Conservation (phyloP, 805 yeast genomes). For the Metschnikowia similis region DNA sequence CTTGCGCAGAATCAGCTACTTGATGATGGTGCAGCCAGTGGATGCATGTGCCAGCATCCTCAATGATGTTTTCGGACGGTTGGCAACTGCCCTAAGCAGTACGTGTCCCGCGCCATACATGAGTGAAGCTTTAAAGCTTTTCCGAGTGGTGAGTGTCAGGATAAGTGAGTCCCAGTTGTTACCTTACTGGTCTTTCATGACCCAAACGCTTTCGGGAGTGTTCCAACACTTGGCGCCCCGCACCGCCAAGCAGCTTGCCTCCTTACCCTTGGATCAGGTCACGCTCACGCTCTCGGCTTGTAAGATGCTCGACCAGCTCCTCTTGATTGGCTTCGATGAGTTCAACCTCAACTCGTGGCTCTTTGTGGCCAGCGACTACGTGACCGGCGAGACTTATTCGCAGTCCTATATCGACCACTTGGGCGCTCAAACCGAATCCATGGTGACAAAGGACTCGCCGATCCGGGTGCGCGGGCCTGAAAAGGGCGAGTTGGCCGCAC, state of each 20-base stretch:
- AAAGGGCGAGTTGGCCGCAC: constrained; percentile 26
- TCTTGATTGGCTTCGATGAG: constrained; percentile 70
- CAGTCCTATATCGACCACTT: constrained; percentile 48
- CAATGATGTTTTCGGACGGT: constrained; percentile 41
- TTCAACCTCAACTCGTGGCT: constrained; percentile 80
- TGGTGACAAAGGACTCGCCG: constrained; percentile 32
- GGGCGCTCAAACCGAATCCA: constrained; percentile 30
- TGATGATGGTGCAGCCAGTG: constrained; percentile 57
- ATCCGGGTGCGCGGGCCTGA: constrained; percentile 33
- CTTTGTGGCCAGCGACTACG: constrained; percentile 66
- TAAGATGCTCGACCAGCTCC: constrained; percentile 71
- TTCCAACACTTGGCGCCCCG: constrained; percentile 38
- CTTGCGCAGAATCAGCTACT: constrained; percentile 58
- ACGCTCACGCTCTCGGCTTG: constrained; percentile 54
- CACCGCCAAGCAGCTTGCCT: constrained; percentile 21
- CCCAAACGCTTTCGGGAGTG: constrained; percentile 53
- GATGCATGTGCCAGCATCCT: constrained; percentile 53
- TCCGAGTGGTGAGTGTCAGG: constrained; percentile 62
- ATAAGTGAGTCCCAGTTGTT: constrained; percentile 61
- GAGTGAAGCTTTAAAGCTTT: constrained; percentile 47
- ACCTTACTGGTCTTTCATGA: constrained; percentile 66
- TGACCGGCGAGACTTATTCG: constrained; percentile 21
- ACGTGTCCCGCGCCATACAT: constrained; percentile 31
- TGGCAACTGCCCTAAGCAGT: constrained; percentile 28
- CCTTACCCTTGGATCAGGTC: constrained; percentile 34